Evolutionary conservation across 768 basidiomycete species (phyloP).

Genomic region (Mycena epipterygia): DNA sequence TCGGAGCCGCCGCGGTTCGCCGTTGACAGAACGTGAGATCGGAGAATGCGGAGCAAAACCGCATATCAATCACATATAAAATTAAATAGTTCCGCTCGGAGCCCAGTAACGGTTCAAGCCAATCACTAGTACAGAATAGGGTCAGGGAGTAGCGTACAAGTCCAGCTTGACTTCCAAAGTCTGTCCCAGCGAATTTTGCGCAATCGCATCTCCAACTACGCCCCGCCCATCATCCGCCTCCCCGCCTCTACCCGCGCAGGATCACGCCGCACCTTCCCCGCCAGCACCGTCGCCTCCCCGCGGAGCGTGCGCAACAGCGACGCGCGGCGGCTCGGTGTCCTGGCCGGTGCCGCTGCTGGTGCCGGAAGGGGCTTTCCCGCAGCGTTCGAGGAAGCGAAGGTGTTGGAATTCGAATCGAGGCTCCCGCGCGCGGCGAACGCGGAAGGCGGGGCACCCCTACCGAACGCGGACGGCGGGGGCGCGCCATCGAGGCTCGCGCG

Average conservation of each 20-base stretch:
- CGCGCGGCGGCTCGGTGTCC: not conserved
- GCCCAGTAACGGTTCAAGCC: no score
- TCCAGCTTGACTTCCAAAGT: not conserved
- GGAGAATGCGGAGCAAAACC: no score
- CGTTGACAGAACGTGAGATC: no score
- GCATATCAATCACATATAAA: no score
- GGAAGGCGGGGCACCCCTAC: not conserved
- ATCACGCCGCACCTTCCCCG: constrained; percentile 46
- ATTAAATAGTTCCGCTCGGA: no score
- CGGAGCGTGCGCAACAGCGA: constrained; percentile 46
- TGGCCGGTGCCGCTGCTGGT: not conserved
- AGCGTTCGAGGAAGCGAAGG: not conserved
- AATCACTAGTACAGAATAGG: no score
- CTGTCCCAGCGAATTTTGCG: not conserved
- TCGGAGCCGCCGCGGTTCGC: no score
- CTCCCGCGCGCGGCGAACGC: not conserved
- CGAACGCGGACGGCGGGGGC: not conserved
- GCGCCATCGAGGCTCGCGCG: not conserved
- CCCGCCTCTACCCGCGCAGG: constrained; percentile 46
- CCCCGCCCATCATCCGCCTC: constrained; percentile 36
- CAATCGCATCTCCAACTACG: not conserved
- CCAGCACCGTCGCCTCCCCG: constrained; percentile 50
- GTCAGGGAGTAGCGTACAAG: no score
- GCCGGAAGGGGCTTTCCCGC: not conserved
- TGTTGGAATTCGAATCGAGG: not conserved